phyloP scores from a whole-genome alignment of 1,284 basidiomycete genomes.

The Kwoniella shivajii region DNA sequence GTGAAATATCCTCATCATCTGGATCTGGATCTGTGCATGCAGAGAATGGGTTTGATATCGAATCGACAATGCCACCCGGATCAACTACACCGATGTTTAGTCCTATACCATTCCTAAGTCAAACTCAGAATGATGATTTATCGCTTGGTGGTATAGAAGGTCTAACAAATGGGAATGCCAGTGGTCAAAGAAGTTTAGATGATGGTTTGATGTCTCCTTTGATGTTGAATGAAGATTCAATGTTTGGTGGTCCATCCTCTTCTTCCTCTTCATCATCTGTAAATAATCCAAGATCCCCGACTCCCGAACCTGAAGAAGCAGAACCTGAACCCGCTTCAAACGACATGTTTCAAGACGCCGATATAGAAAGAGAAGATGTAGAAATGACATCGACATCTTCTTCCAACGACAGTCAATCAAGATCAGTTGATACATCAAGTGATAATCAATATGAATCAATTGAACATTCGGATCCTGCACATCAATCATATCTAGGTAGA shows the following conservation, averaged over 20 bases:
- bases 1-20: slow-evolving; percentile 52
- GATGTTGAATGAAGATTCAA: slow-evolving; percentile 28
- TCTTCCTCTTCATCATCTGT: no score
- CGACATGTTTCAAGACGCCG: slow-evolving; percentile 13
- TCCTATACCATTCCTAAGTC: slow-evolving; percentile 54
- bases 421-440: not conserved
- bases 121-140: slow-evolving; percentile 14
- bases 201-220: slow-evolving; percentile 47
- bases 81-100: slow-evolving; percentile 52
- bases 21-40: slow-evolving; percentile 57
- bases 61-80: slow-evolving; percentile 46
- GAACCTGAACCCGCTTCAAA: not conserved
- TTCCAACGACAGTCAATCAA: not conserved
- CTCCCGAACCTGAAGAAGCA: slow-evolving; percentile 46
- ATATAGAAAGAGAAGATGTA: slow-evolving; percentile 9
- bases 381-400: not conserved
- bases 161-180: slow-evolving; percentile 11
- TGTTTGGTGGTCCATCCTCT: no score
- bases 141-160: slow-evolving; percentile 10
- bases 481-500: slow-evolving; percentile 50
- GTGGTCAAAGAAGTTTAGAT: slow-evolving; percentile 11
- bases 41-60: slow-evolving; percentile 20
- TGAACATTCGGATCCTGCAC: slow-evolving; percentile 25
- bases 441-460: slow-evolving; percentile 9
- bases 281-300: slow-evolving; percentile 28